A percentile compares a stretch with the other conserved stretches of the same genome.
Evolutionary conservation across 2,329 filamentous ascomycete genomes (phyloP).

Genomic region (Pezicula radicicola): DNA sequence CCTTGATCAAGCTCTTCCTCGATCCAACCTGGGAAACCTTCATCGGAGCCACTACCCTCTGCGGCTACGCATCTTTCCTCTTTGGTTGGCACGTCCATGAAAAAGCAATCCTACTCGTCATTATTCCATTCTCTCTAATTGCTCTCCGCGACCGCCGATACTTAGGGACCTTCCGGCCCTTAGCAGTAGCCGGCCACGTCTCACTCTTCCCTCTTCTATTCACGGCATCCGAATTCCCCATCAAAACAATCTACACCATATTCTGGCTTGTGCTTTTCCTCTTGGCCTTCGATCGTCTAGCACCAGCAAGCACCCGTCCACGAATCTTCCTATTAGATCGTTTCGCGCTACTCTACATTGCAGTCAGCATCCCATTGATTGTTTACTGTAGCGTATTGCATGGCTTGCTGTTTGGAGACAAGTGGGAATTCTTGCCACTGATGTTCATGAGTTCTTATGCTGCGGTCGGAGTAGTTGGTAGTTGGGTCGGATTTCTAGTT

Average conservation of each 20-base stretch:
- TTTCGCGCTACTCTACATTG: slow-evolving; percentile 86
- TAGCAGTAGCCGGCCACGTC: slow-evolving; percentile 91
- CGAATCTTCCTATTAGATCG: slow-evolving; percentile 88
- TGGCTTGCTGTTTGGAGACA: slow-evolving; percentile 75
- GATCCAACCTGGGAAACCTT: slow-evolving; percentile 85
- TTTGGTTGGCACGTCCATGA: slow-evolving; percentile 99
- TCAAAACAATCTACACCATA: slow-evolving; percentile 91
- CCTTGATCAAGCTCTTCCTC: slow-evolving; percentile 78
- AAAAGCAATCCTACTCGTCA: slow-evolving; percentile 90
- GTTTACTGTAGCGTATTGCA: slow-evolving; percentile 85
- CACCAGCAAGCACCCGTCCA: slow-evolving; percentile 75
- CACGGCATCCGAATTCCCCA: slow-evolving; percentile 85
- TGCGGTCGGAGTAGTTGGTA: slow-evolving; percentile 90
- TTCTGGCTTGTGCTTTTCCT: slow-evolving; percentile 88
- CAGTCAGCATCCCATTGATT: slow-evolving; percentile 84
- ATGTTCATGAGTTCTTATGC: slow-evolving; percentile 98
- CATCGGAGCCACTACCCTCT: slow-evolving; percentile 84
- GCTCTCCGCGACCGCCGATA: slow-evolving; percentile 87
- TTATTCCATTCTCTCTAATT: slow-evolving; percentile 92
- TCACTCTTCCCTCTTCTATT: slow-evolving; percentile 94
- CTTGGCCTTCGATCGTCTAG: slow-evolving; percentile 80
- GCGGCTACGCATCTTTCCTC: slow-evolving; percentile 92
- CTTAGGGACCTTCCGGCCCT: slow-evolving; percentile 84
- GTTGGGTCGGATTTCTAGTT: slow-evolving; percentile 91
- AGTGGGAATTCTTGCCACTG: slow-evolving; percentile 85